Evolutionary conservation across 2,329 filamentous ascomycete species (phyloP), one percentile per base, ranked within the genome.

Genomic region (Trematosphaeria pertusa): DNA sequence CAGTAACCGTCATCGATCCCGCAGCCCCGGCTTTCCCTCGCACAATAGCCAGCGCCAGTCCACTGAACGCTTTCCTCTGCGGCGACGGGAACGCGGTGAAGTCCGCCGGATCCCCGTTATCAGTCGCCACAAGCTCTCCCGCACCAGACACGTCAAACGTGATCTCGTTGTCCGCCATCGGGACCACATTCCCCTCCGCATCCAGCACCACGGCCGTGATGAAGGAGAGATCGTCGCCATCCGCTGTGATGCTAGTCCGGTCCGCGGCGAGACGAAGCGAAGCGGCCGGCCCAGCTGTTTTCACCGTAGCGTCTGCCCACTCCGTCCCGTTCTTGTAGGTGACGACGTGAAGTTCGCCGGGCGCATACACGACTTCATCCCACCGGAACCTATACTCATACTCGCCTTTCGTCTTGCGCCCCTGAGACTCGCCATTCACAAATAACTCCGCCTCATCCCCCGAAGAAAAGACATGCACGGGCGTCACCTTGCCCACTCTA

Each of bases 381-480:
- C 79, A 83, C 3, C 80, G 74, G 55, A 82, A 76, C 14, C 80
- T 75, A 54, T 80, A 82, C n/a, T 68, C 58, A 11, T 56, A 67
- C 24, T 65, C 37, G 0, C 44, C 67, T 35, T 67, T 72, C 47
- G 64, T 71, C 48, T 69, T 54, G 1, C 73, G 62, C 1, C 81
- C 80, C 3, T 69, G 69, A 0, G 77, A 79, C 31, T 70, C 54
- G 2, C 76, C 78, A 41, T 82, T 83, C 10, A 83, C 55, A 49
- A 82, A 83, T 2, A 83, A 62, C 65, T 83, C 80, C 3, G 79
- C 81, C 54, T 81, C 78, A 50, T 82, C 78, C 2, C 68, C 80
- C 1, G 75, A 67, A 0, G 78, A 73, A 52, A 81, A 82, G 0
- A 82, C 79, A 53, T 83, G 80, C 0, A 83, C 79, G 0, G 80